phyloP scores from a whole-genome alignment of 345 rosid species.

The Salix exigua region DNA sequence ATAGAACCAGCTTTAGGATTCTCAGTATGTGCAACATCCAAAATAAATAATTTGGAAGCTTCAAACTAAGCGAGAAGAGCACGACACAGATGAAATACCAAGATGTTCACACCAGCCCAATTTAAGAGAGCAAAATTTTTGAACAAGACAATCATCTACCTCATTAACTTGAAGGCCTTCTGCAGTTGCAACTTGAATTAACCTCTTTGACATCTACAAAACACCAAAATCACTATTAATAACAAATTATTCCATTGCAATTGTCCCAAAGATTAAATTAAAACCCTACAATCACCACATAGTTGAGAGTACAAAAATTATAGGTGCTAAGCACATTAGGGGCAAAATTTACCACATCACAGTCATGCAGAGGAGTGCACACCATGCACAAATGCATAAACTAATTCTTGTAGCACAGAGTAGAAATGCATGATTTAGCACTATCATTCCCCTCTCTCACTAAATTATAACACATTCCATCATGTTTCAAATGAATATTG shows the following conservation, averaged over 20 bases:
- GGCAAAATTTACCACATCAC: too few species aligned
- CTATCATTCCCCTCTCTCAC: too few species aligned
- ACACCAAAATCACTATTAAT: constrained; percentile 25
- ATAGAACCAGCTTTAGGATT: neutral
- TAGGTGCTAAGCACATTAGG: too few species aligned
- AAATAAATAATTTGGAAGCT: neutral
- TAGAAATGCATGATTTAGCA: too few species aligned
- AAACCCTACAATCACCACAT: neutral
- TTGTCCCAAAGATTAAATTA: neutral
- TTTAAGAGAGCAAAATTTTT: neutral
- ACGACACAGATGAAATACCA: neutral
- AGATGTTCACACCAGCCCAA: constrained; percentile 1
- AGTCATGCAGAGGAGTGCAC: too few species aligned
- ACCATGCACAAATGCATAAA: too few species aligned
- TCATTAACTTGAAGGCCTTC: constrained; percentile 85
- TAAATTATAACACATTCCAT: too few species aligned
- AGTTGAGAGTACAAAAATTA: neutral
- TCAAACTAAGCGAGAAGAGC: neutral
- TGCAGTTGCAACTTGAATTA: constrained; percentile 69
- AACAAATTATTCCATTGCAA: neutral
- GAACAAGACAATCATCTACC: constrained; percentile 30
- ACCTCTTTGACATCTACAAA: constrained; percentile 89
- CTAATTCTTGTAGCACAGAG: too few species aligned
- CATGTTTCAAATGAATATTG: too few species aligned
- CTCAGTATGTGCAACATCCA: neutral